Conservation (phyloP, 2,329 filamentous ascomycete genomes). For the Microcyclosporella mali region DNA sequence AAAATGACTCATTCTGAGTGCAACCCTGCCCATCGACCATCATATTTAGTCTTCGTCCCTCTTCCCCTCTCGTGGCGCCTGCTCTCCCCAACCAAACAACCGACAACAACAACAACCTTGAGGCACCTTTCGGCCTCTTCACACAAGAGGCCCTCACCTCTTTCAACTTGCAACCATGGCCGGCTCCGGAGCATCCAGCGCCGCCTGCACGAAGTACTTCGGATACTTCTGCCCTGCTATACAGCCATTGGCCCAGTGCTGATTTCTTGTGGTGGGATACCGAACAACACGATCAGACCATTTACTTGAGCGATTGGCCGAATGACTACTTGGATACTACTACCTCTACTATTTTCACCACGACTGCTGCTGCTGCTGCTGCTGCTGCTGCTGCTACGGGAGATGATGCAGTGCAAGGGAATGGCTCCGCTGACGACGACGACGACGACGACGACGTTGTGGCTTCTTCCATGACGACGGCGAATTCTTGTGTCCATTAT, state of each 20-base stretch:
- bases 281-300: background rate
- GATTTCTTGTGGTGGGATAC: constrained; percentile 5
- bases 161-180: constrained; percentile 11
- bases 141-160: constrained; percentile 5
- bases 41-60: background rate
- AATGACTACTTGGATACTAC: constrained; percentile 5
- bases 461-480: background rate
- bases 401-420: background rate
- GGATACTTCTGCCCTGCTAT: background rate
- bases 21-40: background rate
- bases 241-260: constrained; percentile 1
- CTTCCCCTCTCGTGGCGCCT: background rate
- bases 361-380: constrained; percentile 1
- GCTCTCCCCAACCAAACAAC: background rate
- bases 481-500: background rate
- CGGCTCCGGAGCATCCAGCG: constrained; percentile 2
- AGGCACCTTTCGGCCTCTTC: constrained; percentile 7
- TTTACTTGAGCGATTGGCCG: constrained; percentile 6
- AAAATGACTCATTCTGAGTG: background rate
- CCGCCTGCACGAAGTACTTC: background rate
- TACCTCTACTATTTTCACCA: constrained; percentile 7
- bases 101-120: background rate
- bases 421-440: background rate
- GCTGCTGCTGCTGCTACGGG: background rate
- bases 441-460: background rate